These are phyloP conservation scores for Limnanthes douglasii DNA, from an alignment of 345 rosid genomes.

Conservation along the genomic window DNA sequence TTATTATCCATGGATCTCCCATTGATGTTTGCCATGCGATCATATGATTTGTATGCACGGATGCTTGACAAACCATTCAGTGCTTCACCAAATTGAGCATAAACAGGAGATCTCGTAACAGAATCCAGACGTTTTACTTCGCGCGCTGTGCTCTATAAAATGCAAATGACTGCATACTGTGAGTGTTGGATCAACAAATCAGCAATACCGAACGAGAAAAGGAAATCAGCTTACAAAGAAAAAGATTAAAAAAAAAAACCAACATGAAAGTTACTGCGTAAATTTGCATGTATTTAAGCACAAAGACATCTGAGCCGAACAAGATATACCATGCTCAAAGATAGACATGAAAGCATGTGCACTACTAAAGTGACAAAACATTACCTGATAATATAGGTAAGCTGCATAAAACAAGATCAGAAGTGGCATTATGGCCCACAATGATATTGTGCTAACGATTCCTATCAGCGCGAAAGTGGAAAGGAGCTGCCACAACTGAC, in stretches of 20 bases:
- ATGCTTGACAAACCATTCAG: slow-evolving; percentile 76
- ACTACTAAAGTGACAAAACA: no score
- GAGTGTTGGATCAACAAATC: background rate
- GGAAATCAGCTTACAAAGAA: background rate
- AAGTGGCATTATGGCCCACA: slow-evolving; percentile 94
- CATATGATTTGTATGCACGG: slow-evolving; percentile 89
- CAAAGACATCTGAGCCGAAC: background rate
- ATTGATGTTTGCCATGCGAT: slow-evolving; percentile 54
- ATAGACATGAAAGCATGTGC: background rate
- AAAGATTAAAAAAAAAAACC: background rate
- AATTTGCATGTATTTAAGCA: slow-evolving; percentile 4
- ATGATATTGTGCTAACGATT: slow-evolving; percentile 69
- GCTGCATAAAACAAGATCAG: slow-evolving; percentile 77
- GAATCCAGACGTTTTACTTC: slow-evolving; percentile 94
- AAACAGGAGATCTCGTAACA: slow-evolving; percentile 69
- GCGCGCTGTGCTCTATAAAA: slow-evolving; percentile 68
- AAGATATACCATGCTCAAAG: background rate
- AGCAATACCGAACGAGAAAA: background rate
- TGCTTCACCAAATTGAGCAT: slow-evolving; percentile 97
- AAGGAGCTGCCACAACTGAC: slow-evolving; percentile 74
- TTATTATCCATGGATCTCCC: slow-evolving; percentile 88
- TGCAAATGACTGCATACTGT: slow-evolving; percentile 1
- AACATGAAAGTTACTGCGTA: background rate
- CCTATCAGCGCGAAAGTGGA: slow-evolving; percentile 87
- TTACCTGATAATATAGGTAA: slow-evolving; percentile 91